Percentiles rank a stretch among this genome's conserved stretches.
Evolutionary conservation across 352 stramenopile genomes (phyloP).

Genomic region (Sclerospora graminicola): DNA sequence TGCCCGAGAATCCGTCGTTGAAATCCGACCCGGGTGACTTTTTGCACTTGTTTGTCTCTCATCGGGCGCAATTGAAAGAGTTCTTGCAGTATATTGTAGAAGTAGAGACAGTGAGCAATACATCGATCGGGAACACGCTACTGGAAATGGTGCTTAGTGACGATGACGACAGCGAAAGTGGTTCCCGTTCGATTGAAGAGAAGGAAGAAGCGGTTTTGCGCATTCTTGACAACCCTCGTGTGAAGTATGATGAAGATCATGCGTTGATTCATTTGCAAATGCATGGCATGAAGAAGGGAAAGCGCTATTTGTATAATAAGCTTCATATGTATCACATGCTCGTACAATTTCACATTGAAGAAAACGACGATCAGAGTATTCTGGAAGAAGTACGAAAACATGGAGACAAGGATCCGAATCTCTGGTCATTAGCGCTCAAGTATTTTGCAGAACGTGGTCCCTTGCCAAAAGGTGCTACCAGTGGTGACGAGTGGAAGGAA

Average conservation of each 20-base stretch:
- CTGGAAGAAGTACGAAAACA: slow-evolving; percentile 85
- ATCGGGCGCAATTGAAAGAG: slow-evolving; percentile 80
- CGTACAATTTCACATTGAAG: slow-evolving; percentile 89
- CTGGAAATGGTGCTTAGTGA: slow-evolving; percentile 84
- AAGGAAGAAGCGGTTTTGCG: slow-evolving; percentile 77
- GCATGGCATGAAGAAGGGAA: slow-evolving; percentile 86
- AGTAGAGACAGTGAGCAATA: slow-evolving; percentile 80
- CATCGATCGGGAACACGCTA: slow-evolving; percentile 84
- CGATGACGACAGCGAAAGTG: slow-evolving; percentile 28
- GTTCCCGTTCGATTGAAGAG: slow-evolving; percentile 30
- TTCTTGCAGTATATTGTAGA: slow-evolving; percentile 87
- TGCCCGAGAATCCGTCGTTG: slow-evolving; percentile 31
- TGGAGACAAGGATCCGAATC: slow-evolving; percentile 81
- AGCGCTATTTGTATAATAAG: slow-evolving; percentile 92
- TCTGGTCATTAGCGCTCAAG: slow-evolving; percentile 85
- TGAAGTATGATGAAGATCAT: slow-evolving; percentile 89
- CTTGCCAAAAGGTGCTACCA: slow-evolving; percentile 48
- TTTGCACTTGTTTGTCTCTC: slow-evolving; percentile 88
- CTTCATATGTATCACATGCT: slow-evolving; percentile 92
- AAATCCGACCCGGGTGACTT: slow-evolving; percentile 85
- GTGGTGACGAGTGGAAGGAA: slow-evolving; percentile 68
- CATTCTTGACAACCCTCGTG: slow-evolving; percentile 85
- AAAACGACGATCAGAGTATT: slow-evolving; percentile 85
- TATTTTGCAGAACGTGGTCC: slow-evolving; percentile 83
- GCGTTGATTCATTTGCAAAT: slow-evolving; percentile 91